Conservation (phyloP, 139 green algal species). For the Penium margaritaceum region DNA sequence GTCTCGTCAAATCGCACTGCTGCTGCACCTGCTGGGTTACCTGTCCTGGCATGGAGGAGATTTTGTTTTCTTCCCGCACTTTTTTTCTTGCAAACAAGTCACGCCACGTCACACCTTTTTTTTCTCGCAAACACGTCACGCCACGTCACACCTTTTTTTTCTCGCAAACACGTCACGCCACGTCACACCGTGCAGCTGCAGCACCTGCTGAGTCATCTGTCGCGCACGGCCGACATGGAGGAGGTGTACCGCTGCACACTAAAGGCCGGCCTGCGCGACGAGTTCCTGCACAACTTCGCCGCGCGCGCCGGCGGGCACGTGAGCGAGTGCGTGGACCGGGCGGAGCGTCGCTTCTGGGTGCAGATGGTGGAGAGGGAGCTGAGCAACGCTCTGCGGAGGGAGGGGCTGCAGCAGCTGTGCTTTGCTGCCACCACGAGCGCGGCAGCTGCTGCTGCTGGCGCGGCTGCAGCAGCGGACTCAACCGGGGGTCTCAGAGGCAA, state of each 20-base stretch:
- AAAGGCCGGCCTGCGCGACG: slow-evolving; percentile 8
- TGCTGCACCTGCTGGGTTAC: neutral
- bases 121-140: neutral
- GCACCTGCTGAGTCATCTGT: neutral
- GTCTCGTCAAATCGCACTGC: neutral
- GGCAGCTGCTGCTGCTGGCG: too few species aligned
- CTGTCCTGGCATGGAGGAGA: neutral
- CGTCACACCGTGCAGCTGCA: neutral
- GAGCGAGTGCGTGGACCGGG: neutral
- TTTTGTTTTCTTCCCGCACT: neutral
- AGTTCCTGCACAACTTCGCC: slow-evolving; percentile 19
- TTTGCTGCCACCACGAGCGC: too few species aligned
- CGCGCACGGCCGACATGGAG: neutral
- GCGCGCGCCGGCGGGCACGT: slow-evolving; percentile 7
- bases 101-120: neutral
- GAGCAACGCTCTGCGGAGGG: neutral
- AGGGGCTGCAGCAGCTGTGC: slow-evolving; percentile 27
- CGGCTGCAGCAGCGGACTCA: too few species aligned
- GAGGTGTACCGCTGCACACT: neutral
- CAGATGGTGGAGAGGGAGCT: slow-evolving; percentile 27
- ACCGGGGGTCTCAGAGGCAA: neutral
- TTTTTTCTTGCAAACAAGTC: neutral
- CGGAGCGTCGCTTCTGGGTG: slow-evolving; percentile 31
- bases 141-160: neutral
- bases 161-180: neutral